Base-by-base conservation (phyloP, 306 rosid genomes). In the Corylus americana region DNA sequence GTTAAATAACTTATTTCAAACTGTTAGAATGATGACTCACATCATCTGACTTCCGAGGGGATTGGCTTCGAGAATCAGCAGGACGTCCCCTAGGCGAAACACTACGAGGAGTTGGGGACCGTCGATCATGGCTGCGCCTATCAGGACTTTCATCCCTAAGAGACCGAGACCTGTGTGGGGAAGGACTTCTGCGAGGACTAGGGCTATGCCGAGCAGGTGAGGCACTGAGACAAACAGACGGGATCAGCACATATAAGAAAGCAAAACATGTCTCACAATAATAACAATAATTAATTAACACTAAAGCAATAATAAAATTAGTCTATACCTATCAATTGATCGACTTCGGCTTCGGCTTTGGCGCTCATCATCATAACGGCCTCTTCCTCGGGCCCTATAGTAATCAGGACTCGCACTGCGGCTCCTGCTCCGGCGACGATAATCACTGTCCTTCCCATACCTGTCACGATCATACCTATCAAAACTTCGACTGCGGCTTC, bases 401-500 rank as follows among this genome's bases (percentile, higher is more conserved):
- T 82, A 84, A 84, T 83, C 96, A 76, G 92, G 95, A 80, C 94
- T 90, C 44, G 80, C 83, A 85, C 96, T 94, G 6, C 77, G 84
- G 89, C 97, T 94, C 86, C 91, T 85, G 87, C 96, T 92, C 64
- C 92, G 83, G 63, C 80, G 87, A 37, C 78, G 85, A 82, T 73
- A 72, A 70, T 87, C 92, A 71, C 74, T 89, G 51, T 94, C 96
- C 83, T 84, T 85, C 72, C 97, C 86, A 78, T 85, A 73, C 83
- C 90, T 84, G 78, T 90, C 92, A 62, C 86, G 92, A 51, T 89
- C 91, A 71, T 85, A 74, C 85, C 87, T 89, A 39, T 92, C 98
- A 74, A 74, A 75, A 79, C 97, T 91, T 83, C 93, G 83, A 85
- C 97, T 93, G 73, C 89, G 93, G 71, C 92, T 90, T 85, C 92